Base-by-base conservation (phyloP, 2,329 filamentous ascomycete species). In the Cladosporium colombiae region DNA sequence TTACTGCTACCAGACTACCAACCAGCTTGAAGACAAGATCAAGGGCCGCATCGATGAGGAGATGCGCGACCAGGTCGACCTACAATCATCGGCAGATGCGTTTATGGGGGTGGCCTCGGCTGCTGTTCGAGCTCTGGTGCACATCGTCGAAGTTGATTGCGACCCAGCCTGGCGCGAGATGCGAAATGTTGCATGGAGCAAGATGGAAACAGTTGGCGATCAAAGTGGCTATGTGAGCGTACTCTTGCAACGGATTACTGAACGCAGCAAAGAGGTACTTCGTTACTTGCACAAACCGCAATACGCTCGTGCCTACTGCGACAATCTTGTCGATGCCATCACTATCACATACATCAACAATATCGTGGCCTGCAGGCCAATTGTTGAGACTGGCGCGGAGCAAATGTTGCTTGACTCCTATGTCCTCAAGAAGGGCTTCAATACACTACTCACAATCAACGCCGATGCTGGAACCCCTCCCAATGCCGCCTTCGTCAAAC, bases 321-420 rank as follows among this genome's bases (percentile, higher is more conserved):
- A 99, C 78, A 94, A 98, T 70, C 81, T 98, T n/a, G 91, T 98
- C 46, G 95, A 99, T 76, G 85, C 91, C 68, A 81, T 98, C 69
- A 90, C 91, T 18, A 90, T 85, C 65, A 85, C 88, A 1, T 98
- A 95, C 76, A 86, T 97, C 70, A 82, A 84, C 68, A 96, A 91
- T 74, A 90, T 98, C 66, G 92, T 96, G 50, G 91, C 92, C 74
- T 97, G 93, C 79, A 89, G 89, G 70, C 95, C 95, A 0, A 90
- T 99, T 58, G 94, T 92, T 5, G 95, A 98, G 79, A 91, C 93
- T 64, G 95, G 93, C 14, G 95, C 95, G 13, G 94, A 99, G 78
- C 95, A 97, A 87, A 97, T 99, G 93, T 84, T 98, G 23, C 87
- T 99, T 5, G 95, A 99, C 79, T 93, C 94, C 69, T 98, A 98